Percentiles rank a stretch among this genome's conserved stretches.
These are phyloP conservation scores for Acanthamoeba polyphaga DNA, from an alignment of 208 protist genomes.

Conservation along the genomic window DNA sequence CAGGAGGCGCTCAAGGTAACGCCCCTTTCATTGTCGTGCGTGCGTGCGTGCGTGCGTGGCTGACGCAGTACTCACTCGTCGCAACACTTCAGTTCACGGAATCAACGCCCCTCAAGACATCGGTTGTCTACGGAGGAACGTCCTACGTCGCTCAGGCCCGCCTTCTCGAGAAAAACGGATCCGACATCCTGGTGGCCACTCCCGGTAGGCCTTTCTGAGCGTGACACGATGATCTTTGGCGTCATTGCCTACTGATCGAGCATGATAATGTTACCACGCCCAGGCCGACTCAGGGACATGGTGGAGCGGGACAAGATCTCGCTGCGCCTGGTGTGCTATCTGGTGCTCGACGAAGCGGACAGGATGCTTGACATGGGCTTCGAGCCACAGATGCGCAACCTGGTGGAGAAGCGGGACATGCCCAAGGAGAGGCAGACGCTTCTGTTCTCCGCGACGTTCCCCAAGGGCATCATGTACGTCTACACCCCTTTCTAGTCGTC, in stretches of 20 bases:
- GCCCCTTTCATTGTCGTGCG: neutral
- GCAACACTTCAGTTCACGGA: neutral
- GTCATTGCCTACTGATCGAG: neutral
- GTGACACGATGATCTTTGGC: neutral
- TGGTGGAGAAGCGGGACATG: constrained; percentile 97
- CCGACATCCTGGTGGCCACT: constrained; percentile 95
- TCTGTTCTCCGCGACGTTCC: constrained; percentile 99
- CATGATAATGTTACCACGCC: neutral
- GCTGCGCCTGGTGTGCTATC: constrained; percentile 94
- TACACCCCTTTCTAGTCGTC: constrained; percentile 93
- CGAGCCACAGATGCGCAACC: constrained; percentile 96
- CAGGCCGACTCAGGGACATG: constrained; percentile 91
- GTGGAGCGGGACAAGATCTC: constrained; percentile 94
- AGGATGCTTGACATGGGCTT: constrained; percentile 99
- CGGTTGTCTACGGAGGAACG: constrained; percentile 99
- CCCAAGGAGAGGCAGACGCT: constrained; percentile 95
- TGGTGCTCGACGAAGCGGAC: constrained; percentile 99
- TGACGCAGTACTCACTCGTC: no score
- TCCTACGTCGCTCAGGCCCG: constrained; percentile 96
- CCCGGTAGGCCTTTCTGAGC: constrained; percentile 80
- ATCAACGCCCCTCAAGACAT: constrained; percentile 93
- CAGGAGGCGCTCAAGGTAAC: constrained; percentile 92
- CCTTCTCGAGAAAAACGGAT: constrained; percentile 95
- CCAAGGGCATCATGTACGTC: constrained; percentile 97
- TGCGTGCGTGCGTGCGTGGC: no score